phyloP scores from a whole-genome alignment of 73 alveolate species.

The Stentor roeselii region DNA sequence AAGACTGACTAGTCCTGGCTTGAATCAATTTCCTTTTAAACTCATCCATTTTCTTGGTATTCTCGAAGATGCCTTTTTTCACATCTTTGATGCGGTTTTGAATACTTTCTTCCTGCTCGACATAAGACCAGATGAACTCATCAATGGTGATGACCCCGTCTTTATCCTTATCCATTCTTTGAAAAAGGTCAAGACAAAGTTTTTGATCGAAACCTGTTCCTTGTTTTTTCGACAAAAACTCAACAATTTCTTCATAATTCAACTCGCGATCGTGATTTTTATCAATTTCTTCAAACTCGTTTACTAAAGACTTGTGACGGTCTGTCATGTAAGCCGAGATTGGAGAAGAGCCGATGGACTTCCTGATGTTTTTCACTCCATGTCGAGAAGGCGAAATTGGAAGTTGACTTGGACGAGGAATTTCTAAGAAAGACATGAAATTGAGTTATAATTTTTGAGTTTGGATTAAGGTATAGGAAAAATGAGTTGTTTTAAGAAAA shows the following conservation, averaged over 20 bases:
- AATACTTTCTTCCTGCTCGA: slow-evolving; percentile 41
- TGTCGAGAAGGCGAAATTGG: background rate
- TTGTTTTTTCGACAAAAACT: background rate
- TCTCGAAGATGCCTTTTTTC: slow-evolving; percentile 34
- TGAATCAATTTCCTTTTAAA: slow-evolving; percentile 27
- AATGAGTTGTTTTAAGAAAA: no score
- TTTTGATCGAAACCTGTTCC: slow-evolving; percentile 36
- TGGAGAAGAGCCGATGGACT: slow-evolving; percentile 15
- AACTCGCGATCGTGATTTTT: slow-evolving; percentile 1
- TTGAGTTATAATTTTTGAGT: no score
- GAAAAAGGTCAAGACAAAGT: slow-evolving; percentile 29
- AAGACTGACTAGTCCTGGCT: slow-evolving; percentile 39
- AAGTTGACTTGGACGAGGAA: background rate
- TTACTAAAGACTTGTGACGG: slow-evolving; percentile 12
- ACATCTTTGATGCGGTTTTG: slow-evolving; percentile 39
- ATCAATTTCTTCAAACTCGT: slow-evolving; percentile 21
- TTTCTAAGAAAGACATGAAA: slow-evolving; percentile 15
- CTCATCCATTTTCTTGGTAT: slow-evolving; percentile 35
- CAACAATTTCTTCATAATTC: slow-evolving; percentile 25
- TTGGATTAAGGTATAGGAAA: no score
- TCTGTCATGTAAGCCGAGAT: slow-evolving; percentile 14
- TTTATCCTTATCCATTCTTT: slow-evolving; percentile 37
- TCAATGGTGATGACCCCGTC: slow-evolving; percentile 39
- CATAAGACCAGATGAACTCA: slow-evolving; percentile 45
- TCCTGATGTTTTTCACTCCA: background rate